These are phyloP conservation scores for Hypoxylon sp. DNA, from an alignment of 2,329 filamentous ascomycete genomes.

Conservation along the genomic window DNA sequence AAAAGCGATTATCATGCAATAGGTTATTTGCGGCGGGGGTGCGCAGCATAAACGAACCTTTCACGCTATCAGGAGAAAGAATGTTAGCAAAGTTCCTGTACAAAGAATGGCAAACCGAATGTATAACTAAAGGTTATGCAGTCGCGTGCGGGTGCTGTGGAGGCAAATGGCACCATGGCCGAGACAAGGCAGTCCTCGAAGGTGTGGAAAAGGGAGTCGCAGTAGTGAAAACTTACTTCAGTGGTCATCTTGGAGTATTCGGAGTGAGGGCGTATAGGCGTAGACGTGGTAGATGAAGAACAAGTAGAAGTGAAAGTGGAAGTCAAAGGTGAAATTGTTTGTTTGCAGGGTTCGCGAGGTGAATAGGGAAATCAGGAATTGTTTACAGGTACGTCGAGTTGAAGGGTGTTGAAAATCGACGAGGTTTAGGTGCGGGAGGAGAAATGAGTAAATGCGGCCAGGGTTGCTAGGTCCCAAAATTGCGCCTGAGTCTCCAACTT, in stretches of 20 bases:
- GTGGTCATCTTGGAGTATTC: constrained; percentile 53
- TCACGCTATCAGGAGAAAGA: constrained; percentile 70
- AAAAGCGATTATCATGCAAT: constrained; percentile 36
- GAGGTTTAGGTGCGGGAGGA: constrained; percentile 50
- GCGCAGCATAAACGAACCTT: constrained; percentile 67
- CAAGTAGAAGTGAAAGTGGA: constrained; percentile 18
- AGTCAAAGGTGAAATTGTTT: constrained; percentile 29
- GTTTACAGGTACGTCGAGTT: constrained; percentile 51
- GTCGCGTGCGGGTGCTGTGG: constrained; percentile 37
- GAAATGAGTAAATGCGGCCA: constrained; percentile 46
- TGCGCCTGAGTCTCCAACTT: constrained; percentile 41
- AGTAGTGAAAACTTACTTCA: constrained; percentile 51
- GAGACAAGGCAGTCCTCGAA: constrained; percentile 44
- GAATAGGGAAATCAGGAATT: constrained; percentile 45
- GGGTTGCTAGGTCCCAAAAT: constrained; percentile 44
- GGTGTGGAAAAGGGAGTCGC: constrained; percentile 32
- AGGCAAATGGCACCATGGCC: constrained; percentile 40
- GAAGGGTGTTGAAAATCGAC: constrained; percentile 52
- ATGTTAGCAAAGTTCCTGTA: constrained; percentile 49
- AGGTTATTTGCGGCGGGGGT: constrained; percentile 33
- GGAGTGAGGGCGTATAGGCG: constrained; percentile 34
- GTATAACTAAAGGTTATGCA: constrained; percentile 49
- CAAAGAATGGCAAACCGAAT: constrained; percentile 30
- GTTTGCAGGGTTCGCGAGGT: constrained; percentile 41
- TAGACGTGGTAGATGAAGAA: constrained; percentile 17